A percentile compares a stretch with the other conserved stretches of the same genome.
Evolutionary conservation across 2,329 filamentous ascomycete genomes (phyloP).

Genomic region (Stemphylium beticola): DNA sequence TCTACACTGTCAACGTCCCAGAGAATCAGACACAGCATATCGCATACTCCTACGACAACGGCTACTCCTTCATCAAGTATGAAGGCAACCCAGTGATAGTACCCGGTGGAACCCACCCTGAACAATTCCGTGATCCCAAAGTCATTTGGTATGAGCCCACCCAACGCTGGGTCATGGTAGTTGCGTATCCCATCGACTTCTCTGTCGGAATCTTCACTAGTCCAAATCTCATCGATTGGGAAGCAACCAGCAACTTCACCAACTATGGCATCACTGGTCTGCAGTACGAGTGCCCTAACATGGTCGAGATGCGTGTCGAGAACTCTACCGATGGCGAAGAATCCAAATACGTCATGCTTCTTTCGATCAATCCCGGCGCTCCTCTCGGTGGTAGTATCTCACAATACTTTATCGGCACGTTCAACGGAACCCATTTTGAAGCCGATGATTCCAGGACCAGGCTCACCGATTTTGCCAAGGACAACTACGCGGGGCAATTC

Average conservation of each 20-base stretch:
- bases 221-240: conserved; percentile 65
- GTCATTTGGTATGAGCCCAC: conserved; percentile 62
- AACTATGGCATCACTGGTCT: conserved; percentile 59
- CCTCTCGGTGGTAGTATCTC: conserved; percentile 63
- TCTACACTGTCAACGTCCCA: conserved; percentile 58
- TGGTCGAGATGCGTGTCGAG: conserved; percentile 61
- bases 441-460: conserved; percentile 52
- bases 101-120: conserved; percentile 51
- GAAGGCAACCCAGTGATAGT: conserved; percentile 65
- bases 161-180: conserved; percentile 63
- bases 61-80: conserved; percentile 68
- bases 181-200: conserved; percentile 63
- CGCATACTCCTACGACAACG: conserved; percentile 67
- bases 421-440: conserved; percentile 69
- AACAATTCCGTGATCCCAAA: conserved; percentile 70
- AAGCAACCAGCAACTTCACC: conserved; percentile 64
- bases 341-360: conserved; percentile 53
- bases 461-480: conserved; percentile 57
- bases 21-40: conserved; percentile 63
- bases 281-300: conserved; percentile 69
- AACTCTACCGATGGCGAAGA: conserved; percentile 41
- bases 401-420: conserved; percentile 64
- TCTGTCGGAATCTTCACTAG: conserved; percentile 68
- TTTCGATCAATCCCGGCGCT: conserved; percentile 65
- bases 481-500: conserved; percentile 65